phyloP scores from a whole-genome alignment of 345 rosid species.

The Brassica juncea region DNA sequence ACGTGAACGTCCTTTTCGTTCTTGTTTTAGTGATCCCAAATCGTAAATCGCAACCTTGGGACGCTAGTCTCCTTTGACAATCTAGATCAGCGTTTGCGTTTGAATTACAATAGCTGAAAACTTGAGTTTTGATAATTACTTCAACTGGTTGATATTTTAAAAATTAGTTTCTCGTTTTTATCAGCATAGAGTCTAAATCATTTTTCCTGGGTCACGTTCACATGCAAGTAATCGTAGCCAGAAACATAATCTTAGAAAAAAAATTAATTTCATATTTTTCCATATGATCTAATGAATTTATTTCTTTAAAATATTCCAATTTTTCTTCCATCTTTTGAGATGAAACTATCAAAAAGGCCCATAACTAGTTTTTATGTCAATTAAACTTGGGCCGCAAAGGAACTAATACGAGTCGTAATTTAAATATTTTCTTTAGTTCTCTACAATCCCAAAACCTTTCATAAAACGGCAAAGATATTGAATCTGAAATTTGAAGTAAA shows the following conservation, averaged over 20 bases:
- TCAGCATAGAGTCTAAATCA: background rate
- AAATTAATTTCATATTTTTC: background rate
- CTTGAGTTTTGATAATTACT: constrained; percentile 21
- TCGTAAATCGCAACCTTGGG: constrained; percentile 1
- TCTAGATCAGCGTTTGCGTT: constrained; percentile 30
- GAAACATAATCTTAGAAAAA: background rate
- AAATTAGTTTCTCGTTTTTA: background rate
- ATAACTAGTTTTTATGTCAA: no score
- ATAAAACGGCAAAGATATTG: no score
- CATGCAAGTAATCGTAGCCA: background rate
- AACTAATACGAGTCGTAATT: no score
- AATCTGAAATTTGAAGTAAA: no score
- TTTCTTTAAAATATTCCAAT: background rate
- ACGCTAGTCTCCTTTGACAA: constrained; percentile 1
- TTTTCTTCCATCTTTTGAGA: no score
- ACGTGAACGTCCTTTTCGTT: constrained; percentile 29
- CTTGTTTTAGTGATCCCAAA: background rate
- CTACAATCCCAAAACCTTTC: no score
- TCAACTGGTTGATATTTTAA: background rate
- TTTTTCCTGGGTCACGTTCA: constrained; percentile 12
- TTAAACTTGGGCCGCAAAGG: no score
- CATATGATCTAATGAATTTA: no score
- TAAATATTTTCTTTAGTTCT: no score
- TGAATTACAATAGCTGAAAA: background rate
- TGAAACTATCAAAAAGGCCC: no score